Percentiles rank a stretch among this genome's conserved stretches.
Conservation (phyloP, 768 basidiomycete genomes). For the Suillus variegatus region DNA sequence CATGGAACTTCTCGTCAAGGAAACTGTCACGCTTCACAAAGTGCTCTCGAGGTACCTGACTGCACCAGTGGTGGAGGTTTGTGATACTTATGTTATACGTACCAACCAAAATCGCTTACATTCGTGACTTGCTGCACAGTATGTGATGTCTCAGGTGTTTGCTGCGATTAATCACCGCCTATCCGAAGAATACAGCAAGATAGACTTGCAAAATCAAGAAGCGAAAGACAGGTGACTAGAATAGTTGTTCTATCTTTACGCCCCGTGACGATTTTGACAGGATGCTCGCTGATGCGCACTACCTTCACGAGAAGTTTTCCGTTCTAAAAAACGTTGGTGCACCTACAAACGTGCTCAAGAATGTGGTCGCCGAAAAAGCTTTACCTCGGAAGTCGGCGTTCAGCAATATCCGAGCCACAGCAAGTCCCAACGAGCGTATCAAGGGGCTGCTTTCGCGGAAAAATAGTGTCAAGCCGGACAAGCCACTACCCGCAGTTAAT, state of each 20-base stretch:
- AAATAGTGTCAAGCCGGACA: conserved; percentile 29
- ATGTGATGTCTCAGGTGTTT: conserved; percentile 94
- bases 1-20: conserved; percentile 91
- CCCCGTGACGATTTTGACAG: conserved; percentile 42
- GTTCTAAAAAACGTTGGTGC: conserved; percentile 71
- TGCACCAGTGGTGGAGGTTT: conserved; percentile 77
- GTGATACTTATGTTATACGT: conserved; percentile 15
- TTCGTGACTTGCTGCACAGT: conserved; percentile 44
- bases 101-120: conserved; percentile 13
- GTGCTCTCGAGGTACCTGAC: conserved; percentile 91
- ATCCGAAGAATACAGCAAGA: conserved; percentile 79
- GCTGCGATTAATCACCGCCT: conserved; percentile 90
- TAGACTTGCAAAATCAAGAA: conserved; percentile 80
- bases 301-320: conserved; percentile 74
- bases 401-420: conserved; percentile 23
- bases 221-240: conserved; percentile 76
- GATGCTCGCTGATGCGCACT: conserved; percentile 77
- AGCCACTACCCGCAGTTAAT: conserved; percentile 27
- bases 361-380: conserved; percentile 81
- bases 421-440: conserved; percentile 38
- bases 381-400: conserved; percentile 41
- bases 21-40: conserved; percentile 94
- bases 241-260: conserved; percentile 14
- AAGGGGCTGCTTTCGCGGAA: conserved; percentile 36
- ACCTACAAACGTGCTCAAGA: conserved; percentile 80